Evolutionary conservation across 805 yeast species (phyloP).

Genomic region (Scheffersomyces ergatensis): DNA sequence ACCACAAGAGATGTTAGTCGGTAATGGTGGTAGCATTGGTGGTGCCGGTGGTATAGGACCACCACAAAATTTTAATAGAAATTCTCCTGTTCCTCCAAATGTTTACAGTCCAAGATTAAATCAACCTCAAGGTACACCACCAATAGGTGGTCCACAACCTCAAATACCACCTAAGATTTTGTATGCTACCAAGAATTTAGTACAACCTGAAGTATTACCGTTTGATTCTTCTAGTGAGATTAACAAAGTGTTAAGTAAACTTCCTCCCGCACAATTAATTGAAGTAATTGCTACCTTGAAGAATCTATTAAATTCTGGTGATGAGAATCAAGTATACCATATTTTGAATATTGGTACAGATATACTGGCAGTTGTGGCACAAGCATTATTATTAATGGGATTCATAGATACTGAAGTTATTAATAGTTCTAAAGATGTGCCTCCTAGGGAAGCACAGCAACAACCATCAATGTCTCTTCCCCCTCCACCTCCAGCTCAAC

Average conservation of each 20-base stretch:
- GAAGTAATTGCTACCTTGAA: conserved; percentile 69
- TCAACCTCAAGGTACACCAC: neutral
- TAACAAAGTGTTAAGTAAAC: conserved; percentile 56
- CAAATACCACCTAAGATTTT: conserved; percentile 47
- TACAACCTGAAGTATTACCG: conserved; percentile 43
- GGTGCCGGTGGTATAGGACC: neutral
- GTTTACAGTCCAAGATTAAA: neutral
- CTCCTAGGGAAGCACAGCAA: conserved; percentile 3
- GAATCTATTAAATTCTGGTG: conserved; percentile 50
- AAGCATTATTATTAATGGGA: conserved; percentile 75
- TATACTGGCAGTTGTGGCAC: conserved; percentile 67
- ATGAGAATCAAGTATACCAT: conserved; percentile 49
- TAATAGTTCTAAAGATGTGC: conserved; percentile 39
- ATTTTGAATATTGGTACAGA: conserved; percentile 53
- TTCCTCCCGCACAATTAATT: conserved; percentile 69
- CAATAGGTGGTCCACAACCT: conserved; percentile 3
- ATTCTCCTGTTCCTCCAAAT: neutral
- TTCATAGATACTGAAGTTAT: conserved; percentile 68
- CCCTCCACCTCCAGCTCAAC: conserved; percentile 5
- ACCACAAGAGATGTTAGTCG: conserved; percentile 44
- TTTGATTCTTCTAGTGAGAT: conserved; percentile 56
- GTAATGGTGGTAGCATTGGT: neutral
- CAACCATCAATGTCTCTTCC: conserved; percentile 9
- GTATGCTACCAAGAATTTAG: conserved; percentile 56
- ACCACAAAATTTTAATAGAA: conserved; percentile 1